phyloP scores from a whole-genome alignment of 257 asterid genomes.

The Solanum clarkiae region DNA sequence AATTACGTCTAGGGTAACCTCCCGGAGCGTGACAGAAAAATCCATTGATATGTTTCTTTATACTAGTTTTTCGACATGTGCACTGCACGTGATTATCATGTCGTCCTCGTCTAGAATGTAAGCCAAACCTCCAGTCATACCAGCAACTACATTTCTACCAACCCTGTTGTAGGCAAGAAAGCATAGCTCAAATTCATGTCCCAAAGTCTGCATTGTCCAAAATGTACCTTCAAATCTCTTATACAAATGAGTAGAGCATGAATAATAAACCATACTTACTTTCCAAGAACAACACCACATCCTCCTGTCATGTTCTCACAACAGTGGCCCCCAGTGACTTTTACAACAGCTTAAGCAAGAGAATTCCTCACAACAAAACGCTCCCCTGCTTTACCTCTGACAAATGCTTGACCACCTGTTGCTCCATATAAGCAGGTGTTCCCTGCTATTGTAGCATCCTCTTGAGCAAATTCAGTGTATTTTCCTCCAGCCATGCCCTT shows the following conservation, averaged over 20 bases:
- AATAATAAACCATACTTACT: slow-evolving; percentile 34
- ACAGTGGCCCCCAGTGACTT: slow-evolving; percentile 94
- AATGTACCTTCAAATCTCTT: neutral
- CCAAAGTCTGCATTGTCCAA: neutral
- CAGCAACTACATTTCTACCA: too few species aligned
- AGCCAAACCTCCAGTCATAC: slow-evolving; percentile 90
- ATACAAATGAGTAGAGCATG: neutral
- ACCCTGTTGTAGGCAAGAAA: too few species aligned
- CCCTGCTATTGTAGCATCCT: slow-evolving; percentile 89
- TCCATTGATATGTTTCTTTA: too few species aligned
- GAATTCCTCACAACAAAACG: slow-evolving; percentile 96
- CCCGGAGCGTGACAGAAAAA: too few species aligned
- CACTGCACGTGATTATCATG: too few species aligned
- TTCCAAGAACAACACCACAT: slow-evolving; percentile 82
- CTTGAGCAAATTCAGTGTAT: slow-evolving; percentile 58
- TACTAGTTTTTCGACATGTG: too few species aligned
- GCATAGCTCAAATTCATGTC: neutral
- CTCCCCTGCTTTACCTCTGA: slow-evolving; percentile 87
- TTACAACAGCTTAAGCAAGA: slow-evolving; percentile 89
- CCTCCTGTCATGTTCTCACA: slow-evolving; percentile 99
- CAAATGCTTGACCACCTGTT: slow-evolving; percentile 84
- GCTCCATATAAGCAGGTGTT: slow-evolving; percentile 96
- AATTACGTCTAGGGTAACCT: too few species aligned
- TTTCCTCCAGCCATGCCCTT: slow-evolving; percentile 4
- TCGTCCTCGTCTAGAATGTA: slow-evolving; percentile 88